These are phyloP conservation scores for Ammopiptanthus mongolicus DNA, from an alignment of 306 rosid genomes.

Conservation along the genomic window DNA sequence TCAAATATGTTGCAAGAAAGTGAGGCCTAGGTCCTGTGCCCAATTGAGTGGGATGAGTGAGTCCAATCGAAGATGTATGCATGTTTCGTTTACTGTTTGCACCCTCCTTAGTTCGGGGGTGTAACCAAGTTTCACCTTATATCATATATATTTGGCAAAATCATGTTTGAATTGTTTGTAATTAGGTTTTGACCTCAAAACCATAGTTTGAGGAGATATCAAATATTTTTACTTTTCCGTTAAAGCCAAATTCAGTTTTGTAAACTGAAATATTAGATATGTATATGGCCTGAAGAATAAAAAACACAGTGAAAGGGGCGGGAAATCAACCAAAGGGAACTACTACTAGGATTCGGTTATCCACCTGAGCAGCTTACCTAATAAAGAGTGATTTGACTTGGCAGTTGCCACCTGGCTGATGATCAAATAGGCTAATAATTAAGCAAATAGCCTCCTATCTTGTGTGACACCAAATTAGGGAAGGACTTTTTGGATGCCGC, in stretches of 20 bases:
- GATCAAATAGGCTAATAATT: background rate
- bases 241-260: too few species aligned
- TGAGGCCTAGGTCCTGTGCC: background rate
- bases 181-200: too few species aligned
- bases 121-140: too few species aligned
- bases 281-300: background rate
- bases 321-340: background rate
- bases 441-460: too few species aligned
- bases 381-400: constrained; percentile 19
- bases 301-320: background rate
- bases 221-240: too few species aligned
- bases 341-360: constrained; percentile 24
- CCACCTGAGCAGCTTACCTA: constrained; percentile 27
- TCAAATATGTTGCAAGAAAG: background rate
- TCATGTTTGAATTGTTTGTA: too few species aligned
- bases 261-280: background rate
- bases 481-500: background rate
- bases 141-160: too few species aligned
- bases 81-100: too few species aligned
- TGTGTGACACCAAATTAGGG: background rate
- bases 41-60: background rate
- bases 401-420: background rate
- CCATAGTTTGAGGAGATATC: background rate
- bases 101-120: too few species aligned
- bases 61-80: background rate